Percentiles rank a stretch among this genome's conserved stretches.
Evolutionary conservation across 768 basidiomycete genomes (phyloP).

Genomic region (Phlegmacium glaucopus): DNA sequence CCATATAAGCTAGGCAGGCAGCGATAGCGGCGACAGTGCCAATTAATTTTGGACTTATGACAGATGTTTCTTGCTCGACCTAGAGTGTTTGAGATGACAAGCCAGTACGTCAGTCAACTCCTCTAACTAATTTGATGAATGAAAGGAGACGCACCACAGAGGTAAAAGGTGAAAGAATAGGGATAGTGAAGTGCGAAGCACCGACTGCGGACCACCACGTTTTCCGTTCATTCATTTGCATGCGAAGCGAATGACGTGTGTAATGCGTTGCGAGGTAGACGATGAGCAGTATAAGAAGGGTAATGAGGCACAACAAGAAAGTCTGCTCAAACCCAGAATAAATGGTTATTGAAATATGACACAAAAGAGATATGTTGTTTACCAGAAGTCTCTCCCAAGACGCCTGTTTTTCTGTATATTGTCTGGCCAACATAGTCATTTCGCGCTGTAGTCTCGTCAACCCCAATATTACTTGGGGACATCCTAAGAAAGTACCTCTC

Average conservation of each 20-base stretch:
- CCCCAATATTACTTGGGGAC: not conserved
- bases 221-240: conserved; percentile 16
- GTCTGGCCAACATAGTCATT: conserved; percentile 30
- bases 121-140: not conserved
- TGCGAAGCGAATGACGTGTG: conserved; percentile 18
- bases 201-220: conserved; percentile 27
- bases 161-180: conserved; percentile 74
- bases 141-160: conserved; percentile 54
- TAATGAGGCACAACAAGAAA: conserved; percentile 30
- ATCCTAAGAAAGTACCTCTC: conserved; percentile 31
- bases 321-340: conserved; percentile 19
- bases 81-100: conserved; percentile 20
- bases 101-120: not conserved
- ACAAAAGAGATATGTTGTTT: conserved; percentile 14
- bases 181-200: conserved; percentile 70
- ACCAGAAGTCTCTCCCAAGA: conserved; percentile 54
- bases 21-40: conserved; percentile 34
- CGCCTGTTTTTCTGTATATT: conserved; percentile 45
- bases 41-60: conserved; percentile 49
- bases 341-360: not conserved
- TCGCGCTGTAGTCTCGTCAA: conserved; percentile 36
- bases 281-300: conserved; percentile 32
- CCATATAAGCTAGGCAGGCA: conserved; percentile 38
- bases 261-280: conserved; percentile 31
- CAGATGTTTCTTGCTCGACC: conserved; percentile 76